Conservation (phyloP, 306 rosid genomes). For the Quercus aquifolioides region DNA sequence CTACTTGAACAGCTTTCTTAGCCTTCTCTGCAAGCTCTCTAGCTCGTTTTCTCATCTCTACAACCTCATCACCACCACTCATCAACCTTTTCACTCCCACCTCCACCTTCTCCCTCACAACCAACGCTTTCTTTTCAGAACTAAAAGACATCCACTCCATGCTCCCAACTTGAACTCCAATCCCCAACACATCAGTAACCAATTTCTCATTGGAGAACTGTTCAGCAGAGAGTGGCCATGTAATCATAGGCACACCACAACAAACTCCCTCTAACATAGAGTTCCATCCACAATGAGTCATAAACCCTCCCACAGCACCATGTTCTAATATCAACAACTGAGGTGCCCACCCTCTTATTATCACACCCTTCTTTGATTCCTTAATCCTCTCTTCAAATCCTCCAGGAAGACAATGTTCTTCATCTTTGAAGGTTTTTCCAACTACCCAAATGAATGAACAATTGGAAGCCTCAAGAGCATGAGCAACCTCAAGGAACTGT, state of each 20-base stretch:
- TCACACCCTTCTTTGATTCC: conserved; percentile 41
- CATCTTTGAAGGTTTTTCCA: conserved; percentile 30
- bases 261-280: conserved; percentile 57
- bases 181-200: conserved; percentile 42
- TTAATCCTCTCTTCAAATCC: conserved; percentile 51
- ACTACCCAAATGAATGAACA: conserved; percentile 64
- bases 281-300: conserved; percentile 86
- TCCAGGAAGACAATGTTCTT: conserved; percentile 17
- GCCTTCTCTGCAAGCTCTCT: conserved; percentile 34
- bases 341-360: conserved; percentile 69
- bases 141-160: conserved; percentile 45
- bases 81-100: conserved; percentile 46
- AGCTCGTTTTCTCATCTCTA: conserved; percentile 41
- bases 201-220: conserved; percentile 71
- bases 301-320: conserved; percentile 49
- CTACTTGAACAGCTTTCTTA: conserved; percentile 40
- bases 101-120: conserved; percentile 48
- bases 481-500: conserved; percentile 57
- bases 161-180: conserved; percentile 65
- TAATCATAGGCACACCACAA: conserved; percentile 54
- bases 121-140: conserved; percentile 28
- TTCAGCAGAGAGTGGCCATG: conserved; percentile 77
- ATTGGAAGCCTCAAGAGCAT: conserved; percentile 49
- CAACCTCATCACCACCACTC: conserved; percentile 43
- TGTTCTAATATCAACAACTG: conserved; percentile 63